Base-by-base conservation (phyloP, 495 filamentous ascomycete genomes). In the Chaetomidium leptoderma region DNA sequence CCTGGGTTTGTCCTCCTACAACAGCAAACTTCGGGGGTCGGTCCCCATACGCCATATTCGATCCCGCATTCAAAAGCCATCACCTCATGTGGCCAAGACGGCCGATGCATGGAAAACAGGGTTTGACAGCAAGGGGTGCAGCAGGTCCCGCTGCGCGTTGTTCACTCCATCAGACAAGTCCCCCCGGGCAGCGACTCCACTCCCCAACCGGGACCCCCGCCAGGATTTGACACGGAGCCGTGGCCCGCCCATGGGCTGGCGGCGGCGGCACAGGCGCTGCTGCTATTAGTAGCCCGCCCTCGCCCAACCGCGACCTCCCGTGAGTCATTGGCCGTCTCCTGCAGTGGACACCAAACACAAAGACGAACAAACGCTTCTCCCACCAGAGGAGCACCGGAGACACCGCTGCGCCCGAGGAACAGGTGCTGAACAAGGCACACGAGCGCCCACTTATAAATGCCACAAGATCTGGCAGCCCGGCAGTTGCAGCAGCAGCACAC, bases 231-330 rank as follows among this genome's bases (percentile, higher is more conserved):
- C 51, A 43, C 51, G 26, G n/a, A 53, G 49, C 32, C 4, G 11
- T n/a, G 24, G 14, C 9, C 6, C 16, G 37, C 2, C 19, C 47
- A 35, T 35, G 9, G n/a, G 47, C 8, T 50, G 47, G 26, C 43
- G 29, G 29, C 33, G 43, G 33, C 46, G 48, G 59, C 53, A 24
- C 55, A 48, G 63, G n/a, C 32, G 16, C 26, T 61, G 21, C 35
- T 58, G 23, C 24, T 59, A 63, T 60, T 55, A 58, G 56, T 53
- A 61, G 51, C 19, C 58, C 37, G 14, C 24, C 16, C 40, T 49
- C 60, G 23, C 58, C 58, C 61, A 44, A 30, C 55, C 37, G 37
- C 45, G 30, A 49, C 35, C 19, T 57, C 16, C 42, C 53, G 16
- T 50, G 57, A 17, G 14, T 55, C 24, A 40, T 62, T 47, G 44